phyloP scores from a whole-genome alignment of 2,329 filamentous ascomycete genomes.

The Diplodia corticola region DNA sequence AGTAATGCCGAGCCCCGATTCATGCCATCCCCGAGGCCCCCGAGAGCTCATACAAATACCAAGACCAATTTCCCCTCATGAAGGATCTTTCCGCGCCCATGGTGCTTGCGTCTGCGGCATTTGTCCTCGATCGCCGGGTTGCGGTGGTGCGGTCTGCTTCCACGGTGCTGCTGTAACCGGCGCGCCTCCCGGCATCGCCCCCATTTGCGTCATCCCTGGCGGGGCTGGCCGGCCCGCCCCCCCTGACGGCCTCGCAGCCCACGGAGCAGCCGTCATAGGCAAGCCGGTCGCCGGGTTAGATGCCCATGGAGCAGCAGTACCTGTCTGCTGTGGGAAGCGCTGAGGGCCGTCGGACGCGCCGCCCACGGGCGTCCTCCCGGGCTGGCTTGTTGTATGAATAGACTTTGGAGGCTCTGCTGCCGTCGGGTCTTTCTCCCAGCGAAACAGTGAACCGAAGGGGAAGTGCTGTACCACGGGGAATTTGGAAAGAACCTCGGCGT shows the following conservation, averaged over 20 bases:
- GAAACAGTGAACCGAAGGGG: constrained; percentile 52
- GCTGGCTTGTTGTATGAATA: constrained; percentile 40
- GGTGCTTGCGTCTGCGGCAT: constrained; percentile 23
- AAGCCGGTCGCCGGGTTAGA: not conserved
- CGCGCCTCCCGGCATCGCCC: not conserved
- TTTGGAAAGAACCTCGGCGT: constrained; percentile 92
- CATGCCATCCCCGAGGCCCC: constrained; percentile 8
- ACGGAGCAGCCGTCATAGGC: constrained; percentile 31
- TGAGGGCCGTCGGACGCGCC: constrained; percentile 29
- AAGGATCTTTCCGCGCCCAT: constrained; percentile 22
- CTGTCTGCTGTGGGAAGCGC: constrained; percentile 31
- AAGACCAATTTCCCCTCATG: constrained; percentile 14
- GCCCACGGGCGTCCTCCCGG: constrained; percentile 30
- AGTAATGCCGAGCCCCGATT: constrained; percentile 13
- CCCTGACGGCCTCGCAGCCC: constrained; percentile 26
- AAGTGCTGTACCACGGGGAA: constrained; percentile 98
- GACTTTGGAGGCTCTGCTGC: constrained; percentile 37
- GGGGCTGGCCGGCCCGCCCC: constrained; percentile 2
- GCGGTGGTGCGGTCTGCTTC: not conserved
- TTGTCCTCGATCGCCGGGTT: not conserved
- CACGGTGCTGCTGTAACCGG: constrained; percentile 19
- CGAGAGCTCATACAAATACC: constrained; percentile 5
- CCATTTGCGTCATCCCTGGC: constrained; percentile 15
- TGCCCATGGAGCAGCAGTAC: constrained; percentile 23
- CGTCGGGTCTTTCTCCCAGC: constrained; percentile 48